Conservation (phyloP, 257 asterid species). For the Jasminum sambac region DNA sequence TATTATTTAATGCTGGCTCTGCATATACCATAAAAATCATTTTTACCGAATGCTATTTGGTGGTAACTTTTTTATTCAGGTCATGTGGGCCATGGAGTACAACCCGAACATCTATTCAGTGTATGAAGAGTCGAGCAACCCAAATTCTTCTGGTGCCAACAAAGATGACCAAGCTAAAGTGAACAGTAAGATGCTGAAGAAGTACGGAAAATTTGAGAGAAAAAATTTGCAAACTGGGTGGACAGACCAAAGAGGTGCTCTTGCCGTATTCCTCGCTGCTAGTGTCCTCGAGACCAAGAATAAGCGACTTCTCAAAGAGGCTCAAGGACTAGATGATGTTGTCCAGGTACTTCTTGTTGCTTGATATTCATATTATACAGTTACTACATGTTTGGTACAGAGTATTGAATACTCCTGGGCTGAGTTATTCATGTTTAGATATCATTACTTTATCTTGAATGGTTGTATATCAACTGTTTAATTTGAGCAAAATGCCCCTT, state of each 20-base stretch:
- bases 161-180: slow-evolving; percentile 43
- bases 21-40: background rate
- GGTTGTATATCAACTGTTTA: background rate
- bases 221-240: slow-evolving; percentile 72
- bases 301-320: slow-evolving; percentile 73
- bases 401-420: background rate
- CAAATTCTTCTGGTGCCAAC: slow-evolving; percentile 25
- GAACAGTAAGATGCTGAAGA: slow-evolving; percentile 54
- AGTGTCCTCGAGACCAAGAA: slow-evolving; percentile 89
- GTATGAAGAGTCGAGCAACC: slow-evolving; percentile 59
- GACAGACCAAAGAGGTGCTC: slow-evolving; percentile 73
- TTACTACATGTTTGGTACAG: background rate
- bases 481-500: slow-evolving; percentile 1
- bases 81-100: slow-evolving; percentile 99
- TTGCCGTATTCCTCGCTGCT: slow-evolving; percentile 86
- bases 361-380: background rate
- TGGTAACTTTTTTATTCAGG: slow-evolving; percentile 38
- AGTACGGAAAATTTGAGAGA: slow-evolving; percentile 86
- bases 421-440: background rate
- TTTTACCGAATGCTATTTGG: slow-evolving; percentile 16
- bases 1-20: background rate
- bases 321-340: slow-evolving; percentile 92
- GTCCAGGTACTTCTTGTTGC: slow-evolving; percentile 52
- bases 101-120: slow-evolving; percentile 61
- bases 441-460: background rate